A percentile compares a stretch with the other conserved stretches of the same genome.
Evolutionary conservation across 192 early-diverging fungal genomes (phyloP).

Genomic region (Geosiphon pyriformis): DNA sequence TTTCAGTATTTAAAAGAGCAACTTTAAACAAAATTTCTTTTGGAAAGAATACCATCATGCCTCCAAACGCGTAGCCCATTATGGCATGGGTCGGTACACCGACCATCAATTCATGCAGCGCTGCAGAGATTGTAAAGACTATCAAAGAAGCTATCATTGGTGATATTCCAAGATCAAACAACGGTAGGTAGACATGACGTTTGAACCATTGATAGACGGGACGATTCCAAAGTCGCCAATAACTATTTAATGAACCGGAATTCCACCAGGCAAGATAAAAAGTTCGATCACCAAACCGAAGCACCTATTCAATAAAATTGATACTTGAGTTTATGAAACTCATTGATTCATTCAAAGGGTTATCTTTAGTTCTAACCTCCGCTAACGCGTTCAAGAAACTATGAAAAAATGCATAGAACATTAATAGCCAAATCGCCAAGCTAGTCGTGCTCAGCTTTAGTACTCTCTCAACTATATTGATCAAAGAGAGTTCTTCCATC

Average conservation of each 20-base stretch:
- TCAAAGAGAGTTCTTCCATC: slow-evolving; percentile 60
- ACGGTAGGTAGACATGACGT: slow-evolving; percentile 81
- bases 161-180: slow-evolving; percentile 58
- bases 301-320: slow-evolving; percentile 32
- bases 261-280: slow-evolving; percentile 95
- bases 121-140: slow-evolving; percentile 78
- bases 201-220: slow-evolving; percentile 87
- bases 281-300: slow-evolving; percentile 81
- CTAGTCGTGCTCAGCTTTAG: slow-evolving; percentile 76
- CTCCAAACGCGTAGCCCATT: slow-evolving; percentile 75
- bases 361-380: slow-evolving; percentile 42
- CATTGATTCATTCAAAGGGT: background rate
- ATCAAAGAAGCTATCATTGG: slow-evolving; percentile 52
- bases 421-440: slow-evolving; percentile 83
- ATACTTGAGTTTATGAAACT: background rate
- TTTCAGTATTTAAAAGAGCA: background rate
- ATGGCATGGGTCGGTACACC: slow-evolving; percentile 79
- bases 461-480: slow-evolving; percentile 72
- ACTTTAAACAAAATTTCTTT: too few species aligned
- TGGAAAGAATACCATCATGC: slow-evolving; percentile 63
- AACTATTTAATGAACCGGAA: slow-evolving; percentile 64
- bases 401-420: slow-evolving; percentile 85
- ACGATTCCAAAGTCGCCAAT: slow-evolving; percentile 90
- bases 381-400: slow-evolving; percentile 73
- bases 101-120: slow-evolving; percentile 82